These are phyloP conservation scores for Amanita fuliginea DNA, from an alignment of 768 basidiomycete genomes.

Conservation along the genomic window DNA sequence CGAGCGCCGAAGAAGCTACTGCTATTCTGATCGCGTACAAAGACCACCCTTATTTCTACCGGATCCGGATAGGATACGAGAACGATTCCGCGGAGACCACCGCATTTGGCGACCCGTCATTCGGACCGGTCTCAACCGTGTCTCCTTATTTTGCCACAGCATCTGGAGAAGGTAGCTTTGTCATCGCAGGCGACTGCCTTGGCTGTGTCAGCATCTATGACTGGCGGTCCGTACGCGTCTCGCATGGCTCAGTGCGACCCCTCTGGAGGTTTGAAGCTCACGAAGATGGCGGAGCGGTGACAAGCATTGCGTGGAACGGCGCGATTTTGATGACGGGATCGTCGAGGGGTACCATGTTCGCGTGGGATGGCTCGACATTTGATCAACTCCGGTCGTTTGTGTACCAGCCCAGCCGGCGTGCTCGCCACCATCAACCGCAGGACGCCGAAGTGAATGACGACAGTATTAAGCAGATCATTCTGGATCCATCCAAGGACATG, in stretches of 20 bases:
- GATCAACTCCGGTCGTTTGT: conserved; percentile 43
- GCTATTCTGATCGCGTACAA: conserved; percentile 42
- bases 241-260: conserved; percentile 18
- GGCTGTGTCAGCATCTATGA: conserved; percentile 57
- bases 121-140: conserved; percentile 40
- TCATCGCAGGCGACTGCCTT: conserved; percentile 54
- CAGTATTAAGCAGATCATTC: conserved; percentile 43
- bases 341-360: conserved; percentile 39
- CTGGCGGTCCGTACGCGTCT: conserved; percentile 21
- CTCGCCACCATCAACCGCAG: conserved; percentile 1
- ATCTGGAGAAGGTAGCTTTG: conserved; percentile 30
- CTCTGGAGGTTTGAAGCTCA: conserved; percentile 50
- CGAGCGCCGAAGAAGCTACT: conserved; percentile 10
- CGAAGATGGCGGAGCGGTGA: conserved; percentile 45
- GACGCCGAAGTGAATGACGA: conserved; percentile 18
- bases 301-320: conserved; percentile 51
- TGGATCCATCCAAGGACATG: conserved; percentile 41
- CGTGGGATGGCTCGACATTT: conserved; percentile 62
- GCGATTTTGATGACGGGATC: conserved; percentile 59
- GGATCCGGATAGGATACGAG: conserved; percentile 27
- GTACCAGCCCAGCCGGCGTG: conserved; percentile 24
- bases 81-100: conserved; percentile 20
- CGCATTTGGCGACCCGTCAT: conserved; percentile 39
- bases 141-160: conserved; percentile 35
- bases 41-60: conserved; percentile 41